Base-by-base conservation (phyloP, 805 yeast species). In the Danielozyma ontarioensis region DNA sequence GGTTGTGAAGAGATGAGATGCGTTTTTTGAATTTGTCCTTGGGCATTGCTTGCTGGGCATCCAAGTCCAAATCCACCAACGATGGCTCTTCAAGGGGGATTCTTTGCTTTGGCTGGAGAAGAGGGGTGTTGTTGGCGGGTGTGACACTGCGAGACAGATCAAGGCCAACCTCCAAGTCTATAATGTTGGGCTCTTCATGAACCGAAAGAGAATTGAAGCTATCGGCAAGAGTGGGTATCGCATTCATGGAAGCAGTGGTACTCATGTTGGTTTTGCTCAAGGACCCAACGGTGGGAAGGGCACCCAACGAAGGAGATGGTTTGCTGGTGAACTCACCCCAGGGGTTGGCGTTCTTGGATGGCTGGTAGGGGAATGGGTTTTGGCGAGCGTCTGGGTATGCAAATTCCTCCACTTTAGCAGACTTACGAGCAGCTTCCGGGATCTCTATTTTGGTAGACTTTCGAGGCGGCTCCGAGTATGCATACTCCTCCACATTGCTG, bases 81-180 rank as follows among this genome's bases (percentile, higher is more conserved):
- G 62, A 56, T 21, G 46, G 33, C 24, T 42, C 49, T 3, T 45
- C 41, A 24, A 33, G 34, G 14, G 18, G 33, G 18, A 16, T 23
- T 14, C 23, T 16, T 18, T 34, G 16, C 31, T 39, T 39, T 3
- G 50, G 47, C 13, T 38, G 28, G 13, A 48, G 41, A 13, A 39
- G 3, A 25, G 14, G 18, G 19, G 17, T 22, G 22, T 39, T 10
- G 50, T 48, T 2, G 53, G 41, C 3, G n/a, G n/a, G n/a, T n/a
- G n/a, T n/a, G 46, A 43, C 13, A 45, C 26, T 13, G 50, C 49
- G 44, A 4, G 55, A 45, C 4, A 58, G 51, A 14, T 55, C 57
- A 13, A 59, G 45, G 3, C 62, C 65, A 2, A 56, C 54, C 28
- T 62, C 67, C 16, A 62, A 45, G 33, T 62, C 67, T 34, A 62